These are phyloP conservation scores for Arabis alpina DNA, from an alignment of 345 rosid genomes.

Conservation along the genomic window DNA sequence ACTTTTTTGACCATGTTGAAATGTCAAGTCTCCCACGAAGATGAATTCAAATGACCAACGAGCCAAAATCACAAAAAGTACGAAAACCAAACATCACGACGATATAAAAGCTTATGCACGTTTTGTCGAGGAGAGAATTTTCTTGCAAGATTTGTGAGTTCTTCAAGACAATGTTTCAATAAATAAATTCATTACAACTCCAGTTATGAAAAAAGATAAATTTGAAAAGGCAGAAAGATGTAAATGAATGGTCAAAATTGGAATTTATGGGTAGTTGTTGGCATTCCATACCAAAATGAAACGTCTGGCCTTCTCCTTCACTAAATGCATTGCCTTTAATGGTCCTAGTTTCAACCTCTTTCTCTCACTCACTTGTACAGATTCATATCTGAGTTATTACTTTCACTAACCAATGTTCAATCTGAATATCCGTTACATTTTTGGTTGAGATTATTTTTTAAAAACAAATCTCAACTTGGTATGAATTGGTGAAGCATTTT, in stretches of 20 bases:
- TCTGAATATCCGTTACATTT: too few relatives aligned
- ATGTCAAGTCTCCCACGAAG: slow-evolving; percentile 1
- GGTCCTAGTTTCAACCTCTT: slow-evolving; percentile 11
- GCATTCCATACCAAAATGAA: slow-evolving; percentile 11
- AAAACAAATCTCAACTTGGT: too few relatives aligned
- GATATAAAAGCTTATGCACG: slow-evolving; percentile 28
- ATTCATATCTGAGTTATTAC: background rate
- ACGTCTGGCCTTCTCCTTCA: slow-evolving; percentile 19
- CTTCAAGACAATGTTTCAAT: background rate
- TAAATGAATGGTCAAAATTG: slow-evolving; percentile 27
- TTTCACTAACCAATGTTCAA: background rate
- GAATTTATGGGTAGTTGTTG: slow-evolving; percentile 26
- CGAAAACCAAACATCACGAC: slow-evolving; percentile 25
- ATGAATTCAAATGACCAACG: too few relatives aligned
- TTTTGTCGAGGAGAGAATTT: slow-evolving; percentile 14
- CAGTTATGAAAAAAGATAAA: background rate
- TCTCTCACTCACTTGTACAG: background rate
- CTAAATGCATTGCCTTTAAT: slow-evolving; percentile 33
- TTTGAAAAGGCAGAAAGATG: background rate
- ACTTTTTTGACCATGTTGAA: slow-evolving; percentile 29
- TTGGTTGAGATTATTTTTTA: too few relatives aligned
- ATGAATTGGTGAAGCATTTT: too few relatives aligned
- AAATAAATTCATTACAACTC: background rate
- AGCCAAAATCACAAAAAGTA: background rate
- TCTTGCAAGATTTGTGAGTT: slow-evolving; percentile 18